phyloP scores from a whole-genome alignment of 352 stramenopile species.

The Paralagenidium karlingii region DNA sequence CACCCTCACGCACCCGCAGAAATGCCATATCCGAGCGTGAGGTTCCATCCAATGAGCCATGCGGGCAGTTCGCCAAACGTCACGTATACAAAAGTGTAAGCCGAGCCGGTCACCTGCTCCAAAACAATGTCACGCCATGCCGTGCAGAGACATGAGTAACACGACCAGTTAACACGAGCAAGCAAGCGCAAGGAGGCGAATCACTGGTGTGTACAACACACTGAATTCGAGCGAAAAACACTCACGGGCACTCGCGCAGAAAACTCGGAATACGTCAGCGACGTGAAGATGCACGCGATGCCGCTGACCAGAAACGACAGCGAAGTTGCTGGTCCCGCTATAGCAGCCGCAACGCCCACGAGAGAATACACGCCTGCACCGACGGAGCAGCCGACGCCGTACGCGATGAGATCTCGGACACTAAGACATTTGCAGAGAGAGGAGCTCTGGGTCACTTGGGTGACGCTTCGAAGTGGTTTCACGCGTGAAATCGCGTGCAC shows the following conservation, averaged over 20 bases:
- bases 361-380: conserved; percentile 89
- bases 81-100: conserved; percentile 85
- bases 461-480: conserved; percentile 44
- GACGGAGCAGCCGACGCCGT: conserved; percentile 85
- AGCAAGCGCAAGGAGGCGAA: not conserved
- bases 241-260: conserved; percentile 66
- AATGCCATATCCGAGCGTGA: conserved; percentile 89
- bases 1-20: conserved; percentile 35
- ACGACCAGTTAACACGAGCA: too few relatives aligned
- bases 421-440: conserved; percentile 56
- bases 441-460: conserved; percentile 9
- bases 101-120: conserved; percentile 66
- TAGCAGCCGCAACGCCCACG: conserved; percentile 71
- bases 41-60: conserved; percentile 88
- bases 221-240: not conserved
- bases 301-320: conserved; percentile 85
- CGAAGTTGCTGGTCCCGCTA: conserved; percentile 81
- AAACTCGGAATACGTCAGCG: conserved; percentile 87
- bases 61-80: conserved; percentile 80
- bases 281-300: conserved; percentile 84
- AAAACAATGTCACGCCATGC: not conserved
- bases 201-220: not conserved
- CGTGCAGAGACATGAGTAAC: too few relatives aligned
- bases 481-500: conserved; percentile 38
- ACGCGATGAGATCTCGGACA: conserved; percentile 68